Percentiles rank a stretch among this genome's conserved stretches.
These are phyloP conservation scores for Heliamphora exappendiculata DNA, from an alignment of 148 eudicot species.

Conservation along the genomic window DNA sequence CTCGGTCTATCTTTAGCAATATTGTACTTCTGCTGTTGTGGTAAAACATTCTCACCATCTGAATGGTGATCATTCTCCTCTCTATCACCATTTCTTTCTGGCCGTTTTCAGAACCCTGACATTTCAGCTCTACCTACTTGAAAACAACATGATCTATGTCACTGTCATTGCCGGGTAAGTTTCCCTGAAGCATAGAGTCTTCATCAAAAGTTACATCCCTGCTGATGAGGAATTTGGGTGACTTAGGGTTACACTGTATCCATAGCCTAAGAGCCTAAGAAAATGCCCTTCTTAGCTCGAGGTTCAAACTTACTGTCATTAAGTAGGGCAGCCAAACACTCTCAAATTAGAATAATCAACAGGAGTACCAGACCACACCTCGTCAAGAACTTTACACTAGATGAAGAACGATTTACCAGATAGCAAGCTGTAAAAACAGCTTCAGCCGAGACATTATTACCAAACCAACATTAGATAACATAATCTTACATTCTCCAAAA, in stretches of 20 bases:
- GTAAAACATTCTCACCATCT: no score
- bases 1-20: no score
- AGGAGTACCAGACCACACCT: not conserved
- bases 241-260: not conserved
- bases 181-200: no score
- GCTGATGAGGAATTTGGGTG: no score
- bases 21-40: no score
- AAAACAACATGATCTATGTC: no score
- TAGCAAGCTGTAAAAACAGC: not conserved
- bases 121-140: no score
- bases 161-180: no score
- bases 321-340: not conserved
- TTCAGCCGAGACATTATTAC: not conserved
- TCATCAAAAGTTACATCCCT: no score
- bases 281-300: not conserved
- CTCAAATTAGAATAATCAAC: not conserved
- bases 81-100: no score
- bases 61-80: no score
- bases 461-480: conserved; percentile 3
- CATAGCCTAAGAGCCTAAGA: not conserved
- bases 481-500: not conserved
- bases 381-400: not conserved
- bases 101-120: no score
- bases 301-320: not conserved
- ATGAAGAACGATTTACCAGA: not conserved